A percentile compares a stretch with the other conserved stretches of the same genome.
These are phyloP conservation scores for Fagopyrum homotropicum DNA, from an alignment of 148 eudicot genomes.

Conservation along the genomic window DNA sequence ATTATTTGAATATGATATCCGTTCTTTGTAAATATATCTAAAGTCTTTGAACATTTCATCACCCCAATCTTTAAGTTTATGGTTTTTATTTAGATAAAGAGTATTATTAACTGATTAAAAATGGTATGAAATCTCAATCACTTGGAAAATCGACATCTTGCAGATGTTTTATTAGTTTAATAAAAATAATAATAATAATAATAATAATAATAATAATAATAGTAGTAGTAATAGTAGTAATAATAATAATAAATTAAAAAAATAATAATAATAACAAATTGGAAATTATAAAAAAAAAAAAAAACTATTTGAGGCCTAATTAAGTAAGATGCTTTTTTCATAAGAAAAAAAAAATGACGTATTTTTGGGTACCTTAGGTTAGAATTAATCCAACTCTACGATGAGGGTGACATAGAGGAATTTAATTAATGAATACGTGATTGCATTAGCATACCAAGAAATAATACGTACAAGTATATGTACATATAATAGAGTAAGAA, in stretches of 20 bases:
- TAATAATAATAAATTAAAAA: neutral
- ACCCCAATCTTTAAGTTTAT: too few species aligned
- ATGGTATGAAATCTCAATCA: conserved; percentile 10
- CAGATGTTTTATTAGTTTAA: neutral
- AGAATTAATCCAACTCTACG: neutral
- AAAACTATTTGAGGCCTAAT: too few species aligned
- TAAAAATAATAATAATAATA: too few species aligned
- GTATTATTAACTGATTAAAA: neutral
- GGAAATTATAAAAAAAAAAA: too few species aligned
- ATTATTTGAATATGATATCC: too few species aligned
- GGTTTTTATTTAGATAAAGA: neutral
- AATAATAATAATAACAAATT: too few species aligned
- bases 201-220: too few species aligned
- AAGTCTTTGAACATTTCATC: too few species aligned
- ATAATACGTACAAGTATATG: neutral
- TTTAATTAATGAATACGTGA: neutral
- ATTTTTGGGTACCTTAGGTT: neutral
- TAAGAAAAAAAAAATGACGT: neutral
- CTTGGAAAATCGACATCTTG: neutral
- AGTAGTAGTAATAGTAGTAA: neutral
- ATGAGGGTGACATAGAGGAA: neutral
- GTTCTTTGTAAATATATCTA: too few species aligned
- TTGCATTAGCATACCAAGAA: conserved; percentile 7
- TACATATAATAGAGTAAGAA: neutral
- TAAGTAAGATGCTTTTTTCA: neutral